phyloP scores from a whole-genome alignment of 176 grass and related monocot species.

The Phyllostachys edulis region DNA sequence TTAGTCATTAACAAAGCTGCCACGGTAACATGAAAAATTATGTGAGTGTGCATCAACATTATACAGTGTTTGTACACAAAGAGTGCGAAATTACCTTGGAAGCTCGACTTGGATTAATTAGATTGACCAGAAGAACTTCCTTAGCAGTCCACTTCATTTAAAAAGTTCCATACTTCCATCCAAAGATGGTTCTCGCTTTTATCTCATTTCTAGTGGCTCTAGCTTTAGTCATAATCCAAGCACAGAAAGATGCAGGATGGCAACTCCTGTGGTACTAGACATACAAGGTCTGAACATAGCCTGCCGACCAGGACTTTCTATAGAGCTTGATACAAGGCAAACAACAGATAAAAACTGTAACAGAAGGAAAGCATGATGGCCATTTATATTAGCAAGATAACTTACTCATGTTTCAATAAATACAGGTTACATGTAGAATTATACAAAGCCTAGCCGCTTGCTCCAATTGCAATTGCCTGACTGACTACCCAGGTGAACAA shows the following conservation, averaged over 20 bases:
- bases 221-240: constrained; percentile 13
- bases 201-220: constrained; percentile 8
- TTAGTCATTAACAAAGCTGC: not conserved
- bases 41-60: not conserved
- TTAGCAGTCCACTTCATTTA: not conserved
- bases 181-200: not conserved
- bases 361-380: too few relatives aligned
- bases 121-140: not conserved
- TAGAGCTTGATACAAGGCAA: too few relatives aligned
- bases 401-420: not conserved
- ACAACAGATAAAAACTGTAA: too few relatives aligned
- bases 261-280: not conserved
- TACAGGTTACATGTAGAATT: not conserved
- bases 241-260: constrained; percentile 19
- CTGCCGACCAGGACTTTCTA: not conserved
- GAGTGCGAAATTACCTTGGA: not conserved
- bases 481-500: too few relatives aligned
- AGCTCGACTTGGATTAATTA: not conserved
- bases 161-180: not conserved
- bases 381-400: not conserved
- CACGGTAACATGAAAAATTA: not conserved
- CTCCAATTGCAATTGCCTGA: not conserved
- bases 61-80: not conserved
- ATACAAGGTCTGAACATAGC: constrained; percentile 10
- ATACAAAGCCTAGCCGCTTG: not conserved